Percentiles rank a stretch among this genome's conserved stretches.
phyloP scores from a whole-genome alignment of 352 stramenopile genomes.

The Saprolegnia parasitica region DNA sequence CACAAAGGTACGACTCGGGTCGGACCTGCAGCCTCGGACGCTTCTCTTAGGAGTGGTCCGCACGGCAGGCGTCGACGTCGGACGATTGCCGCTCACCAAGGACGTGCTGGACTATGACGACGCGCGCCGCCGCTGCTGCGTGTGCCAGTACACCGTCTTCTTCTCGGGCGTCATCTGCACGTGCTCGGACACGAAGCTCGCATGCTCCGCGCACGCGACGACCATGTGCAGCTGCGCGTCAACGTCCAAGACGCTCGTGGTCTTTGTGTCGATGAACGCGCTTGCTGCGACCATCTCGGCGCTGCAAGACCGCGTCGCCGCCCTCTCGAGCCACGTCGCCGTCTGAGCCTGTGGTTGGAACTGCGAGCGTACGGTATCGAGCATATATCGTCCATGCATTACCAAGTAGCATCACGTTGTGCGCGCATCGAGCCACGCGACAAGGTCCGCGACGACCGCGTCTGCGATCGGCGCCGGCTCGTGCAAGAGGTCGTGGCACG shows the following conservation, averaged over 20 bases:
- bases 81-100: conserved; percentile 64
- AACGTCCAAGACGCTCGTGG: conserved; percentile 48
- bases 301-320: not conserved
- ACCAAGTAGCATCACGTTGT: too few relatives aligned
- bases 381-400: not conserved
- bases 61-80: conserved; percentile 30
- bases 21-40: too few relatives aligned
- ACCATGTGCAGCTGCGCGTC: conserved; percentile 61
- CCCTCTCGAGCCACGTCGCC: not conserved
- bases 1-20: too few relatives aligned
- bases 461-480: conserved; percentile 7
- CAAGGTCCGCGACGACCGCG: conserved; percentile 7
- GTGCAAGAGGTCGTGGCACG: conserved; percentile 26
- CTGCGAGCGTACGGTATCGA: not conserved
- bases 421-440: conserved; percentile 16
- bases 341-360: too few relatives aligned
- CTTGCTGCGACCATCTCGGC: not conserved
- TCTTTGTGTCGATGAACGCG: conserved; percentile 45
- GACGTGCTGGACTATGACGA: conserved; percentile 72
- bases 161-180: conserved; percentile 72
- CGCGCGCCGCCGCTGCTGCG: conserved; percentile 49
- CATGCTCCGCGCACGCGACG: conserved; percentile 59
- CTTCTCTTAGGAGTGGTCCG: too few relatives aligned
- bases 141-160: conserved; percentile 74
- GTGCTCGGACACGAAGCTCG: conserved; percentile 51